These are phyloP conservation scores for Cercospora sp. DNA, from an alignment of 2,329 filamentous ascomycete species.

Conservation along the genomic window DNA sequence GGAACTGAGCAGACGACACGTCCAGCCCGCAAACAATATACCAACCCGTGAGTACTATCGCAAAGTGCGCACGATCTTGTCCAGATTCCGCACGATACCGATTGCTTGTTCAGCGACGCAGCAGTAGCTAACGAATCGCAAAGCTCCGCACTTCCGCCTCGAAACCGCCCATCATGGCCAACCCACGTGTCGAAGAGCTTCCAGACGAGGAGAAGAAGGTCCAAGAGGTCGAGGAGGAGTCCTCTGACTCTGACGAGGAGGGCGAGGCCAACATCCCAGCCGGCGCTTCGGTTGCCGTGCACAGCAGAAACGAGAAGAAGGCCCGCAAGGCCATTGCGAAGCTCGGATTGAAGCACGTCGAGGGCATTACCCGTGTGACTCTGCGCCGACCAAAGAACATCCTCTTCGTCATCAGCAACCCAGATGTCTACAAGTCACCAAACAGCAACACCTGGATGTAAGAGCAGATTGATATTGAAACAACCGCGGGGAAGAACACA, in stretches of 20 bases:
- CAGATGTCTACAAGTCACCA: slow-evolving; percentile 98
- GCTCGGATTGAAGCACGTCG: slow-evolving; percentile 92
- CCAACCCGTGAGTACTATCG: neutral
- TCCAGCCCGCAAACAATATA: neutral
- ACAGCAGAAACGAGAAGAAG: slow-evolving; percentile 99
- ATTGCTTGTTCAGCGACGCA: neutral
- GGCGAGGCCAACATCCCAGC: slow-evolving; percentile 75
- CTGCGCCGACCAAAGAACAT: slow-evolving; percentile 99
- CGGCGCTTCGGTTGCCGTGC: slow-evolving; percentile 84
- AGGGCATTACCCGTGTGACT: slow-evolving; percentile 96
- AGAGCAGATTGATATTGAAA: slow-evolving; percentile 11
- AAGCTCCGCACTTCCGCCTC: slow-evolving; percentile 12
- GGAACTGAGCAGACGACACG: neutral
- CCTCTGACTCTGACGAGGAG: slow-evolving; percentile 68
- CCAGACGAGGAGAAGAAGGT: slow-evolving; percentile 74
- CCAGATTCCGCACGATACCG: neutral
- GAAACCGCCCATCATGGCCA: slow-evolving; percentile 66
- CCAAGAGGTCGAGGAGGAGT: slow-evolving; percentile 67
- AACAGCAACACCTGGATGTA: slow-evolving; percentile 99
- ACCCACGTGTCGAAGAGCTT: slow-evolving; percentile 96
- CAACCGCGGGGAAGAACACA: neutral
- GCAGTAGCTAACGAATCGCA: neutral
- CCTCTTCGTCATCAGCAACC: slow-evolving; percentile 99
- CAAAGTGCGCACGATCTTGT: neutral
- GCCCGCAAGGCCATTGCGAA: slow-evolving; percentile 99